Evolutionary conservation across 148 eudicot genomes (phyloP), one percentile per base, ranked within the genome.

Genomic region (Diospyros lotus): DNA sequence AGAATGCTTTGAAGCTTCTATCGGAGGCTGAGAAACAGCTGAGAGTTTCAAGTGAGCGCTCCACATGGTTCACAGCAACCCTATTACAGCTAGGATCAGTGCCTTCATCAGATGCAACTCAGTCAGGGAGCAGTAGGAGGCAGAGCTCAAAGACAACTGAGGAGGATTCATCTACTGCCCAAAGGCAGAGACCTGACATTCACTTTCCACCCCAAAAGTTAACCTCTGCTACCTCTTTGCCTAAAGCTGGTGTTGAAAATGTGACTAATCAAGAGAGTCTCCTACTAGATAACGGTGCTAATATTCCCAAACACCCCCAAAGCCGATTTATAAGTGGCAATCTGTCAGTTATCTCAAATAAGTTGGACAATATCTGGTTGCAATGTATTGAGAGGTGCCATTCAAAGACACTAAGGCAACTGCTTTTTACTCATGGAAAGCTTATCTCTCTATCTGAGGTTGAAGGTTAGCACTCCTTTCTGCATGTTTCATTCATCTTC

Each of bases 31-130:
- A 95, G 86, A 95, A 91, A 76, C 99, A 93, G 76, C 79, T 95
- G n/a, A 83, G 96, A 82, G 91, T 86, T 80, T 92, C 97, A 14
- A 90, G 93, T 71, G 99, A 95, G 81, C 89, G 93, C 38, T 90
- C 99, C 52, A 95, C 97, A 72, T 95, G 99, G 99, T 95, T 95
- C 80, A 95, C 97, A 55, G 99, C 99, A 73, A 95, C 97, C 67
- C 84, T 95, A 10, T 83, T 95, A 75, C 99, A 92, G 83, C 91
- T 95, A 11, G 99, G 99, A 52, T 91, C 97, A 3, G 81, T 84
- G 64, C 79, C 94, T 82, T 89, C 94, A 68, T 89, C 90, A 8
- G 97, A 89, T 59, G 83, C 84, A 76, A 90, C 97, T 72, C 86
- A 87, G 50, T 90, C 96, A 53, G 91, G 90, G 66, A 89, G 97